Conservation (phyloP, 768 basidiomycete species). For the Fibroporia radiculosa region DNA sequence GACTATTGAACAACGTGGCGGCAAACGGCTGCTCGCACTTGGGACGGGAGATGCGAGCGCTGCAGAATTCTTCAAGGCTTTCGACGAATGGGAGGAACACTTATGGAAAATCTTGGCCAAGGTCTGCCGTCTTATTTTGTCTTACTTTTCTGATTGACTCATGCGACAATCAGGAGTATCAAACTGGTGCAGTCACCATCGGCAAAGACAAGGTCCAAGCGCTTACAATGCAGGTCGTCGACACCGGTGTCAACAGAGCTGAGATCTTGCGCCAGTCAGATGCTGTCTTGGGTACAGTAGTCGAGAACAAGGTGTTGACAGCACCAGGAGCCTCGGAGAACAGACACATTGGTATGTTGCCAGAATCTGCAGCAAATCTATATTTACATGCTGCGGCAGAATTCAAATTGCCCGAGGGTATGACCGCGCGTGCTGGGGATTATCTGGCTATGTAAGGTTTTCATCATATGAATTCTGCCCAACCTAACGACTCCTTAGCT, state of each 20-base stretch:
- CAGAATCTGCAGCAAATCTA: background rate
- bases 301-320: conserved; percentile 34
- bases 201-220: conserved; percentile 8
- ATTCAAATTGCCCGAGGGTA: conserved; percentile 32
- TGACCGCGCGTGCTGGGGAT: conserved; percentile 36
- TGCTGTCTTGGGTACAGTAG: conserved; percentile 30
- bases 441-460: conserved; percentile 37
- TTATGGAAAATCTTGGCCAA: conserved; percentile 30
- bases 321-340: conserved; percentile 30
- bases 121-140: conserved; percentile 17
- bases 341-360: conserved; percentile 31
- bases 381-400: conserved; percentile 17
- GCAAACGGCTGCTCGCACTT: conserved; percentile 26
- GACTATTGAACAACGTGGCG: conserved; percentile 28
- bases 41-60: conserved; percentile 37
- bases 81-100: conserved; percentile 34
- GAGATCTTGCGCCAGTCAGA: conserved; percentile 30
- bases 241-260: conserved; percentile 27
- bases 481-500: conserved; percentile 13
- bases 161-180: conserved; percentile 20
- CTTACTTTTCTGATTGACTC: conserved; percentile 6
- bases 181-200: conserved; percentile 22
- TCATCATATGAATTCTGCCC: background rate
- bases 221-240: conserved; percentile 25
- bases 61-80: conserved; percentile 34